Percentiles rank a stretch among this genome's conserved stretches.
Conservation (phyloP, 2,329 filamentous ascomycete species). For the Pseudonectria foliicola region DNA sequence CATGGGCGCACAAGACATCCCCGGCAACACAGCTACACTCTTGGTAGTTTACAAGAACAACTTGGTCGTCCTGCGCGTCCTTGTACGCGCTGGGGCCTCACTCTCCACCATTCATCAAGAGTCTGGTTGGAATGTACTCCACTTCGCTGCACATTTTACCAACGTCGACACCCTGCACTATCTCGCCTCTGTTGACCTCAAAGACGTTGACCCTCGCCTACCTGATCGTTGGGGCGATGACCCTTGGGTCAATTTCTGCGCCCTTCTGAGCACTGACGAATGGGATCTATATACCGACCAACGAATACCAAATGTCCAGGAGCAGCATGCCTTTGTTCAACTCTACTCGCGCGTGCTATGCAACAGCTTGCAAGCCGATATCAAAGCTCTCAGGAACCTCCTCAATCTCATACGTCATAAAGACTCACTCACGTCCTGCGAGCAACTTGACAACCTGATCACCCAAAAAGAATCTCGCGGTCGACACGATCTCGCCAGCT, state of each 20-base stretch:
- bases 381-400: neutral
- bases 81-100: conserved; percentile 1
- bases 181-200: neutral
- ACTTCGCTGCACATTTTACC: rapidly evolving
- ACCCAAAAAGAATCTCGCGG: neutral
- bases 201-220: neutral
- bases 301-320: rapidly evolving
- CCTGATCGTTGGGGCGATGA: rapidly evolving
- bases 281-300: too few species aligned
- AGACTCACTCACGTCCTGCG: neutral
- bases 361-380: neutral
- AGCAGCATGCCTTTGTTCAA: neutral
- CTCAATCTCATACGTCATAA: neutral
- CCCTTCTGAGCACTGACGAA: too few species aligned
- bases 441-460: neutral
- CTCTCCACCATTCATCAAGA: rapidly evolving
- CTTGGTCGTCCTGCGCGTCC: rapidly evolving
- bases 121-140: rapidly evolving
- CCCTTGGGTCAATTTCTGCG: rapidly evolving
- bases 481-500: neutral
- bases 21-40: rapidly evolving
- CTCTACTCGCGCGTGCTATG: conserved; percentile 5
- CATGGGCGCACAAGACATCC: rapidly evolving
- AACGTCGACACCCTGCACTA: neutral
- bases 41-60: rapidly evolving